Evolutionary conservation across 1,284 basidiomycete genomes (phyloP).

Genomic region (Austropuccinia psidii): DNA sequence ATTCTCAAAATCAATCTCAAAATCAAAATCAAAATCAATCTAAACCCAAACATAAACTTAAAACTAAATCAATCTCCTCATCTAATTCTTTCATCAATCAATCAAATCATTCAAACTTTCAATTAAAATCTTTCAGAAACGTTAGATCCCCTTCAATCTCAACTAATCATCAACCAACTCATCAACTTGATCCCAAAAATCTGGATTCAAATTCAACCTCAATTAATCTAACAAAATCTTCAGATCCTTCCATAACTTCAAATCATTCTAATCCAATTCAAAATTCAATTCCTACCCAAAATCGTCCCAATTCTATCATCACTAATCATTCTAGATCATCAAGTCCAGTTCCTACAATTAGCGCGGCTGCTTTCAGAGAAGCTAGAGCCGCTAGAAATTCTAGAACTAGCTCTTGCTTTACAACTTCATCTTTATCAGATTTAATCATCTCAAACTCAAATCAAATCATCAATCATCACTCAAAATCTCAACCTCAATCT

Average conservation of each 20-base stretch:
- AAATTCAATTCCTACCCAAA: neutral
- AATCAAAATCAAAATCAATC: neutral
- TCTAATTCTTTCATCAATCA: too few relatives aligned
- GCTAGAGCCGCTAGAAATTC: constrained; percentile 21
- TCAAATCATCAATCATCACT: neutral
- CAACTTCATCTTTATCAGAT: neutral
- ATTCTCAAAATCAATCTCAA: neutral
- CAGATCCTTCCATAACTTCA: neutral
- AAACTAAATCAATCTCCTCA: too few relatives aligned
- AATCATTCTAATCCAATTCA: neutral
- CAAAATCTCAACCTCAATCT: neutral
- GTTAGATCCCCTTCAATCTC: neutral
- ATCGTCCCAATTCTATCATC: neutral
- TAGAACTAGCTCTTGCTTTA: neutral
- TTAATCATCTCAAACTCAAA: neutral
- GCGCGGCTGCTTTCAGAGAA: constrained; percentile 31
- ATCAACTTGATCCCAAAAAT: neutral
- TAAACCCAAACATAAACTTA: neutral
- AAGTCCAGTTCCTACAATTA: constrained; percentile 19
- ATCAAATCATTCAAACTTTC: neutral
- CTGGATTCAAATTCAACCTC: neutral
- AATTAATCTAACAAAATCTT: neutral
- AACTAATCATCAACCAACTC: neutral
- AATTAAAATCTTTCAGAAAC: constrained; percentile 36
- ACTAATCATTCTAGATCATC: neutral